Percentiles rank a stretch among this genome's conserved stretches.
Evolutionary conservation across 129 eudicot species (phyloP).

Genomic region (Helichrysum umbraculigerum): DNA sequence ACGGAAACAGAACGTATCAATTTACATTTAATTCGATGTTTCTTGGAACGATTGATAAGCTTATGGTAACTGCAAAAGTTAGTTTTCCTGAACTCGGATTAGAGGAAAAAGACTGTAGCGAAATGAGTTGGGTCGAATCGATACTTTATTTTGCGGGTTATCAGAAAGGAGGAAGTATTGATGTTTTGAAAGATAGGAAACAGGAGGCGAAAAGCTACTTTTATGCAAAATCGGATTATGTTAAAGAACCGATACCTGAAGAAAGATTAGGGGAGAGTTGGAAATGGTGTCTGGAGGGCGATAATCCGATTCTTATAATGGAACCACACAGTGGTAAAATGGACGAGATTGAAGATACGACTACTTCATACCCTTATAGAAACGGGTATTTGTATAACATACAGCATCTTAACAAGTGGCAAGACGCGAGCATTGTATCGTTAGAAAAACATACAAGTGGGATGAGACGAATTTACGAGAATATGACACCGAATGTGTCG

Average conservation of each 20-base stretch:
- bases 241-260: constrained; percentile 5
- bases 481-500: constrained; percentile 10
- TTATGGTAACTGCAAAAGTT: neutral
- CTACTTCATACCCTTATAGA: constrained; percentile 2
- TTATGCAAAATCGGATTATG: constrained; percentile 6
- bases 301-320: constrained; percentile 10
- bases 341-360: constrained; percentile 11
- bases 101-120: neutral
- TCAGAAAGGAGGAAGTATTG: neutral
- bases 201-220: constrained; percentile 2
- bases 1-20: constrained; percentile 1
- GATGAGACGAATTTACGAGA: neutral
- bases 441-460: constrained; percentile 13
- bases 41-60: constrained; percentile 4
- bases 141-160: neutral
- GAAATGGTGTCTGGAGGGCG: constrained; percentile 15
- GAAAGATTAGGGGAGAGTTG: neutral
- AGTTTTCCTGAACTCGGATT: constrained; percentile 15
- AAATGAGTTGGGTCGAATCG: constrained; percentile 8
- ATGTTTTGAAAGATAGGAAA: constrained; percentile 7
- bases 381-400: constrained; percentile 15
- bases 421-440: neutral
- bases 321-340: constrained; percentile 14
- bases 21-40: constrained; percentile 7
- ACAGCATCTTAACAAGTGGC: constrained; percentile 5